Base-by-base conservation (phyloP, 768 basidiomycete species). In the Peribolospora kevripleyi region DNA sequence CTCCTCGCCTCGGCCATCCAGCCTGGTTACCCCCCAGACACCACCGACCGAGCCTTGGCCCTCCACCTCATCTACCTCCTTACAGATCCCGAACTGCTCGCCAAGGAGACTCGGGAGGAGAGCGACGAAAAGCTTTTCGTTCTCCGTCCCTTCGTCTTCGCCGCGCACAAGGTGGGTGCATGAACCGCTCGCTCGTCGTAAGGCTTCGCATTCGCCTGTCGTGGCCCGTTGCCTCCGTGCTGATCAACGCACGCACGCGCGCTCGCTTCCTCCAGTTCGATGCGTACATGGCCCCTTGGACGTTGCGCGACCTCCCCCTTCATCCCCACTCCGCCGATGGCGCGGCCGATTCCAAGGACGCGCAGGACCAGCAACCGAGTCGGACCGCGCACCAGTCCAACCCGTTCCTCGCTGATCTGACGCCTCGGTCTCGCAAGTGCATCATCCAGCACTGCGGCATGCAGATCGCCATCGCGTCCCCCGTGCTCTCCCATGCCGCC, bases 81-180 rank as follows among this genome's bases (percentile, higher is more conserved):
- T 3, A 4, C 36, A 4, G 53, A 36, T 5, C 14, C 55, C 62
- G 66, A 62, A 46, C 54, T 58, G 13, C 54, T 56, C 1, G 52
- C 55, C 7, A 62, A 62, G 42, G 65, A 66, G 49, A 63, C 60
- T 4, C 45, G 58, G 8, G 57, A 59, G n/a, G 66, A 68, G 46
- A 58, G 62, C 6, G 69, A 67, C 50, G 65, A 69, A 53, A 58
- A 64, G n/a, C 59, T 68, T 60, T 69, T 68, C 50, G 66, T 68
- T n/a, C 61, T 70, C 36, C 66, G 68, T 41, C 67, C 69, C 6
- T 70, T 68, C 53, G 70, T 70, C 14, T 70, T 70, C 50, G 70
- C 69, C 0, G 66, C 68, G 1, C 66, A 68, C 58, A 66, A 68
- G 57, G 68, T 69, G 41, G 25, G 64, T 64, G 25, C 39, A 1